Evolutionary conservation across 202 grass and related monocot genomes (phyloP).

Genomic region (Miscanthus sacchariflorus): DNA sequence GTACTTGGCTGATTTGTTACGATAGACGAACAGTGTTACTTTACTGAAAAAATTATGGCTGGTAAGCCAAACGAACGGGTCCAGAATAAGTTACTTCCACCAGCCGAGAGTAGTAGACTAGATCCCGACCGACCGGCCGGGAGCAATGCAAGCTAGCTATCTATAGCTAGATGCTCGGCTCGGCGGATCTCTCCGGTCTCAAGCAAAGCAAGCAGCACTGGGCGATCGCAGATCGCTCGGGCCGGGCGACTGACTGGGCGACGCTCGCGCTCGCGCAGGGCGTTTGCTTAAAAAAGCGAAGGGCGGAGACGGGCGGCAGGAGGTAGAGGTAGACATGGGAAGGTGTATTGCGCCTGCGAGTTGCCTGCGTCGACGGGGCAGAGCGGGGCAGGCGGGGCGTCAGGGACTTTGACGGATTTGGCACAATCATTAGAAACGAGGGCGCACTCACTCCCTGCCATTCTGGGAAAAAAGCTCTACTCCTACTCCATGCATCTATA

Average conservation of each 20-base stretch:
- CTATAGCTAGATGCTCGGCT: constrained; percentile 49
- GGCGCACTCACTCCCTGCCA: constrained; percentile 74
- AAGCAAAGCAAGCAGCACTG: background rate
- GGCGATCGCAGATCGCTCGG: background rate
- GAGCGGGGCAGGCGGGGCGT: background rate
- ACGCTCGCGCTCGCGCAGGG: background rate
- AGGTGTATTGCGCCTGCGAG: constrained; percentile 22
- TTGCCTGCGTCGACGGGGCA: constrained; percentile 14
- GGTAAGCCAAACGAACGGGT: background rate
- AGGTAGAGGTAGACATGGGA: constrained; percentile 49
- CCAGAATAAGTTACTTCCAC: constrained; percentile 29
- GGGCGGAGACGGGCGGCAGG: constrained; percentile 27
- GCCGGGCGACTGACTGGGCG: too few relatives aligned
- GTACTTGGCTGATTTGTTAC: too few relatives aligned
- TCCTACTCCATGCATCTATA: background rate
- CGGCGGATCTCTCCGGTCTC: background rate
- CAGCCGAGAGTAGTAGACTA: too few relatives aligned
- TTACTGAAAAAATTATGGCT: too few relatives aligned
- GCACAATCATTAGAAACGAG: constrained; percentile 96
- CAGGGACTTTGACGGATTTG: constrained; percentile 76
- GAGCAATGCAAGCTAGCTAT: background rate
- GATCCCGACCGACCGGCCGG: too few relatives aligned
- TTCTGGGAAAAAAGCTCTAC: constrained; percentile 59
- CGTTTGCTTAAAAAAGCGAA: constrained; percentile 55
- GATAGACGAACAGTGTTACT: too few relatives aligned